Percentiles rank a stretch among this genome's conserved stretches.
phyloP scores from a whole-genome alignment of 768 basidiomycete species.

The button mushroom (Agaricus bisporus) region DNA sequence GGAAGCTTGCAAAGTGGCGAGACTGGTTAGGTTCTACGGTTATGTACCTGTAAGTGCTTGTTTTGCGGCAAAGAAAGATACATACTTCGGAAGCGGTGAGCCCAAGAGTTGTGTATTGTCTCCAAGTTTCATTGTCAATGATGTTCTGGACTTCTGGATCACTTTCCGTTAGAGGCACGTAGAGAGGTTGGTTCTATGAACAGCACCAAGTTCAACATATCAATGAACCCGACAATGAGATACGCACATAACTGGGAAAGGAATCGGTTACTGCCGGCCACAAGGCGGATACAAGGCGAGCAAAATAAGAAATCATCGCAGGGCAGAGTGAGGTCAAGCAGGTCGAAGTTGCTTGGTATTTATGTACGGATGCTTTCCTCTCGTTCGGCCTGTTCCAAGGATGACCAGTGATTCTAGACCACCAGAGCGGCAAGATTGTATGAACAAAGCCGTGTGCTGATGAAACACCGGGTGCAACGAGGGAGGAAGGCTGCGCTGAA shows the following conservation, averaged over 20 bases:
- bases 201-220: background rate
- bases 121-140: constrained; percentile 98
- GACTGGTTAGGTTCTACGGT: constrained; percentile 86
- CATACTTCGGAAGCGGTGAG: constrained; percentile 95
- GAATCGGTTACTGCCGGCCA: constrained; percentile 54
- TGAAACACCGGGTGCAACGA: no score
- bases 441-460: no score
- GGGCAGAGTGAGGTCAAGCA: no score
- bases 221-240: background rate
- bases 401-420: no score
- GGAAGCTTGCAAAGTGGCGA: constrained; percentile 95
- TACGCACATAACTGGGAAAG: constrained; percentile 59
- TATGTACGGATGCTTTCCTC: background rate
- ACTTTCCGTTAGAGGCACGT: constrained; percentile 79
- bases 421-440: no score
- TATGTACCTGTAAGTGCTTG: background rate
- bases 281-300: background rate
- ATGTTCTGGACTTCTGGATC: constrained; percentile 96
- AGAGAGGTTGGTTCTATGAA: constrained; percentile 83
- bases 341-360: background rate
- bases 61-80: background rate
- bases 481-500: no score
- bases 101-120: constrained; percentile 95
- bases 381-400: no score
- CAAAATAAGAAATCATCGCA: no score